These are phyloP conservation scores for Yamadazyma scolyti DNA, from an alignment of 805 yeast genomes.

Conservation along the genomic window DNA sequence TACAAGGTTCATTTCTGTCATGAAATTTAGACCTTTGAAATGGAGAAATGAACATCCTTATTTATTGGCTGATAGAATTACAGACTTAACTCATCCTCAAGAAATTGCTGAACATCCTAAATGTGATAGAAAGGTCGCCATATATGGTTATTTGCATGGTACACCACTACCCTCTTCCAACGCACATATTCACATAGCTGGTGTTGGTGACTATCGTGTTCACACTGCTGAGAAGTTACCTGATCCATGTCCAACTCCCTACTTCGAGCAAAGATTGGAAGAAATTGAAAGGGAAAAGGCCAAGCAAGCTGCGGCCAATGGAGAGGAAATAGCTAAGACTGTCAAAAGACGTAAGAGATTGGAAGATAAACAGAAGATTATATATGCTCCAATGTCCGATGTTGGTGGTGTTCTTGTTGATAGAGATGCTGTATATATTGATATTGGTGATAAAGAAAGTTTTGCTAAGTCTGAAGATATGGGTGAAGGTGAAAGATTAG, in stretches of 20 bases:
- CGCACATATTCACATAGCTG: constrained; percentile 88
- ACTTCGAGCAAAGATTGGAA: constrained; percentile 78
- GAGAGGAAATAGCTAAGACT: constrained; percentile 50
- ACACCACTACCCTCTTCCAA: constrained; percentile 69
- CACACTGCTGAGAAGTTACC: constrained; percentile 82
- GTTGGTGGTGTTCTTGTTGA: constrained; percentile 98
- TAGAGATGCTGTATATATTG: constrained; percentile 95
- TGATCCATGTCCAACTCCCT: constrained; percentile 99
- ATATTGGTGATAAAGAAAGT: constrained; percentile 55
- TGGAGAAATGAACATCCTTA: constrained; percentile 99
- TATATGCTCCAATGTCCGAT: constrained; percentile 99
- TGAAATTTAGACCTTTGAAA: constrained; percentile 98
- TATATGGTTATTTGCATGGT: constrained; percentile 95
- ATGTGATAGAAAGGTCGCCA: constrained; percentile 82
- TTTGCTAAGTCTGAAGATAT: constrained; percentile 49
- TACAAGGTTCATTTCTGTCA: constrained; percentile 88
- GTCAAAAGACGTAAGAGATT: constrained; percentile 77
- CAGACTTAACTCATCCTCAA: constrained; percentile 93
- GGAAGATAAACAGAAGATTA: constrained; percentile 89
- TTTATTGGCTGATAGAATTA: constrained; percentile 82
- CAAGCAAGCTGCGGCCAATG: constrained; percentile 60
- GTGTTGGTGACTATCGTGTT: constrained; percentile 86
- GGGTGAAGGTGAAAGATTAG: constrained; percentile 85
- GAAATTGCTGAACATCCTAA: constrained; percentile 73
- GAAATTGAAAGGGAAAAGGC: constrained; percentile 74